phyloP scores from a whole-genome alignment of 768 basidiomycete species.

The Crucibulum laeve region DNA sequence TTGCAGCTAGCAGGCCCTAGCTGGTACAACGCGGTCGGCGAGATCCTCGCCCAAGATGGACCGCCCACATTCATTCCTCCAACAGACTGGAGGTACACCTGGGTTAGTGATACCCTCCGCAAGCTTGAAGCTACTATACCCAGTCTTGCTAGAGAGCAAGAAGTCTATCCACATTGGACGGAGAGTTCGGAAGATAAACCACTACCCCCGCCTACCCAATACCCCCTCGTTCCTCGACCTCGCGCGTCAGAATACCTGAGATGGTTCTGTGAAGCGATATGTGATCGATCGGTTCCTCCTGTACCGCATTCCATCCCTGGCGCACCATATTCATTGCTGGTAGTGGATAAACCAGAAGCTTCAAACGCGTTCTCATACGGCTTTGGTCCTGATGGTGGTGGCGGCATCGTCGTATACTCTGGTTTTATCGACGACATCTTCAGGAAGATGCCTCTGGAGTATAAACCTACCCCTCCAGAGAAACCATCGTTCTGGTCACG shows the following conservation, averaged over 20 bases:
- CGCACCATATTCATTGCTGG: constrained; percentile 84
- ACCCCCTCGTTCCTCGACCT: constrained; percentile 82
- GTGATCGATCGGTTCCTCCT: constrained; percentile 32
- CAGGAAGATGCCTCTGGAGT: constrained; percentile 32
- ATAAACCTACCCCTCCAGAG: constrained; percentile 12
- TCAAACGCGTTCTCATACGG: constrained; percentile 95
- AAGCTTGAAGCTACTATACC: constrained; percentile 75
- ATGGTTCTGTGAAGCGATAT: constrained; percentile 45
- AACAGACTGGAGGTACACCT: constrained; percentile 85
- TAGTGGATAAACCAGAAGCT: constrained; percentile 82
- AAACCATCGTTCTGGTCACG: constrained; percentile 41
- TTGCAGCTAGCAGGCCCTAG: constrained; percentile 74
- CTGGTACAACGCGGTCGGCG: constrained; percentile 81
- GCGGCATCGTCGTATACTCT: constrained; percentile 92
- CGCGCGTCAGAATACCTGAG: constrained; percentile 72
- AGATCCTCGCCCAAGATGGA: constrained; percentile 68
- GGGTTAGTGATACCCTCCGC: constrained; percentile 80
- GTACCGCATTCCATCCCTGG: constrained; percentile 62
- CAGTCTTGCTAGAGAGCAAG: constrained; percentile 53
- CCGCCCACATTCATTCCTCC: constrained; percentile 60
- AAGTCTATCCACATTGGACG: constrained; percentile 54
- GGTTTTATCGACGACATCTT: constrained; percentile 91
- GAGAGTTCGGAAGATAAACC: constrained; percentile 47
- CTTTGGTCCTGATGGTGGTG: constrained; percentile 87
- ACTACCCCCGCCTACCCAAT: constrained; percentile 75